These are phyloP conservation scores for Stagonosporopsis tanaceti DNA, from an alignment of 2,329 filamentous ascomycete species.

Conservation along the genomic window DNA sequence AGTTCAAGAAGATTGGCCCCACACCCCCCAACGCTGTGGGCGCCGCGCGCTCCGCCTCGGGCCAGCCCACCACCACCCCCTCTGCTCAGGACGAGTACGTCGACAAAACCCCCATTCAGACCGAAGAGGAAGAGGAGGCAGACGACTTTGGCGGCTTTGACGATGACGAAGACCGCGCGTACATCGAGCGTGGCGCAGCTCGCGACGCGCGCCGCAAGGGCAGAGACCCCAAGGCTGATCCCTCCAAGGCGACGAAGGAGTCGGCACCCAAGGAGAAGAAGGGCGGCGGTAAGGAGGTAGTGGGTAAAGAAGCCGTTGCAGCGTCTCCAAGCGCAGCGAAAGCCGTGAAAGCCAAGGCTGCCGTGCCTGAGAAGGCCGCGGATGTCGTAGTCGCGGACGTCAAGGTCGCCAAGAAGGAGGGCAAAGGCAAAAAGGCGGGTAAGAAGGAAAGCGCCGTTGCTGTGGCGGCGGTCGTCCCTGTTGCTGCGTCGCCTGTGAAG, in stretches of 20 bases:
- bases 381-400: constrained; percentile 11
- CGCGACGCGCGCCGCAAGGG: constrained; percentile 56
- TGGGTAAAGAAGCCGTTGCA: constrained; percentile 17
- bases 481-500: constrained; percentile 11
- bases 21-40: constrained; percentile 68
- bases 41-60: constrained; percentile 40
- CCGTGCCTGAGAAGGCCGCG: constrained; percentile 3
- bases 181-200: constrained; percentile 57
- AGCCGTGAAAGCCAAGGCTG: constrained; percentile 20
- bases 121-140: constrained; percentile 47
- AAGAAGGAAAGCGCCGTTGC: constrained; percentile 14
- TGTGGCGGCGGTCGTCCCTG: constrained; percentile 16
- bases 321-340: constrained; percentile 10
- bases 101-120: constrained; percentile 74
- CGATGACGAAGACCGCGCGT: constrained; percentile 58
- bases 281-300: constrained; percentile 25
- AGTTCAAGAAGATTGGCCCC: constrained; percentile 91
- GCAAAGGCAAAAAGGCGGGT: constrained; percentile 25
- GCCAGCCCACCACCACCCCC: constrained; percentile 52
- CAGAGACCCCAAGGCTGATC: constrained; percentile 54
- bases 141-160: constrained; percentile 60
- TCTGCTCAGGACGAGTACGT: constrained; percentile 56
- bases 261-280: constrained; percentile 30
- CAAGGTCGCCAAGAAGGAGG: constrained; percentile 17
- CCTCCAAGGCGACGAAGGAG: constrained; percentile 33